Percentiles rank a stretch among this genome's conserved stretches.
Conservation (phyloP, 352 stramenopile species). For the Blastocystis sp. region DNA sequence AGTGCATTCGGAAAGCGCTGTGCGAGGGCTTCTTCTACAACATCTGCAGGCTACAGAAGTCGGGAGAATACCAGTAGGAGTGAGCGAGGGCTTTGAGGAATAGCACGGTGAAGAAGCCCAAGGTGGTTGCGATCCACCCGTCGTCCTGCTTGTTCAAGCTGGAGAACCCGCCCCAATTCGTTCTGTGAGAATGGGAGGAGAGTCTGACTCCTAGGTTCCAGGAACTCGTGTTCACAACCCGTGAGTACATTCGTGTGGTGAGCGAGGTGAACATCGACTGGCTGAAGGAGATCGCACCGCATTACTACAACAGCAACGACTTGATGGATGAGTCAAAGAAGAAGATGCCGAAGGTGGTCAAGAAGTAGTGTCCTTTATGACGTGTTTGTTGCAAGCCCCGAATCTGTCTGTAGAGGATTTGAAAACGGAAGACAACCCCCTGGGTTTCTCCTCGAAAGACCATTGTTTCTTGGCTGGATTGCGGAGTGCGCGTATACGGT, state of each 20-base stretch:
- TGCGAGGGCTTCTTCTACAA: conserved; percentile 99
- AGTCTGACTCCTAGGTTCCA: conserved; percentile 71
- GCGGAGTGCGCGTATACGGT: too few species aligned
- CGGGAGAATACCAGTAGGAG: conserved; percentile 82
- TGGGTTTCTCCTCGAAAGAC: neutral
- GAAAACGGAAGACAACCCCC: neutral
- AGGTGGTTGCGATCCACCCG: conserved; percentile 94
- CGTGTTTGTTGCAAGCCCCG: neutral
- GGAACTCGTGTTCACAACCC: conserved; percentile 94
- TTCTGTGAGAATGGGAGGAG: neutral
- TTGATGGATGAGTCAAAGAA: conserved; percentile 84
- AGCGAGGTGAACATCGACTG: conserved; percentile 89
- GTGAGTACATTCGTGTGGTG: conserved; percentile 95
- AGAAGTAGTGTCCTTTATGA: conserved; percentile 1
- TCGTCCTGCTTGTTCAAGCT: conserved; percentile 79
- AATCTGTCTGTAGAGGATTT: neutral
- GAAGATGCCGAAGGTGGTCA: conserved; percentile 83
- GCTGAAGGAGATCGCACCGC: conserved; percentile 92
- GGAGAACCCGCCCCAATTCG: conserved; percentile 29
- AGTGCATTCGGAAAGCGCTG: conserved; percentile 86
- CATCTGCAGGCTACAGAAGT: conserved; percentile 83
- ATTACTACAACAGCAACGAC: conserved; percentile 96
- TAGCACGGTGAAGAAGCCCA: conserved; percentile 86
- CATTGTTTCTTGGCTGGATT: neutral
- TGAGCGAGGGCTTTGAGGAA: neutral